phyloP scores from a whole-genome alignment of 345 rosid species.

The Gossypium bickii region DNA sequence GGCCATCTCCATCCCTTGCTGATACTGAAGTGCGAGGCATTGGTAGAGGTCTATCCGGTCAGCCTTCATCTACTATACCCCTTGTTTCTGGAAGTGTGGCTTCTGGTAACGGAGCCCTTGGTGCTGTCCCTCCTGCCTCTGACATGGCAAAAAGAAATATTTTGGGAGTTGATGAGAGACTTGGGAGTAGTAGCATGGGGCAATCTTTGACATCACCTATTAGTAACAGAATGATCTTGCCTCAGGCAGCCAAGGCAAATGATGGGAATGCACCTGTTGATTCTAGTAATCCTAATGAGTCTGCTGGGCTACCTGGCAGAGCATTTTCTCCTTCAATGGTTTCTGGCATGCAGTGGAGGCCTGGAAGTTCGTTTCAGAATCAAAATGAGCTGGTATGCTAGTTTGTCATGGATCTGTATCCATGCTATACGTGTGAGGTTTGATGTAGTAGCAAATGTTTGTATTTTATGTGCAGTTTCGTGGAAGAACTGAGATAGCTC shows the following conservation, averaged over 20 bases:
- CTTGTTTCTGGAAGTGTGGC: conserved; percentile 46
- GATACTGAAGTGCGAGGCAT: conserved; percentile 62
- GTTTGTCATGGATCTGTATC: conserved; percentile 15
- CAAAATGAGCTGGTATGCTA: conserved; percentile 71
- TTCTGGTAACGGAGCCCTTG: conserved; percentile 55
- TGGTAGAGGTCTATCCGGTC: conserved; percentile 57
- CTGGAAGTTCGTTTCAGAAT: conserved; percentile 82
- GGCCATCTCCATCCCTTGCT: conserved; percentile 65
- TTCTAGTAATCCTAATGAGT: conserved; percentile 50
- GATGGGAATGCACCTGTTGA: conserved; percentile 67
- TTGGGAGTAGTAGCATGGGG: conserved; percentile 51
- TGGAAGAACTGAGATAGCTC: conserved; percentile 85
- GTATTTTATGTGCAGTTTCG: conserved; percentile 54
- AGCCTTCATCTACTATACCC: conserved; percentile 54
- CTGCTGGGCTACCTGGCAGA: conserved; percentile 56
- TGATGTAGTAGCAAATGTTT: not conserved
- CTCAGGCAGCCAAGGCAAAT: conserved; percentile 61
- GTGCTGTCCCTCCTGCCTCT: conserved; percentile 56
- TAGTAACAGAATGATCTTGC: conserved; percentile 66
- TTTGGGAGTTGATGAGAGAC: conserved; percentile 72
- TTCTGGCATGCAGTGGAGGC: conserved; percentile 84
- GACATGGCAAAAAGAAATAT: conserved; percentile 81
- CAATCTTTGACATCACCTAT: conserved; percentile 73
- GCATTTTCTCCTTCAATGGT: conserved; percentile 74
- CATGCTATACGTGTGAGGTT: not conserved